Base-by-base conservation (phyloP, 805 yeast genomes). In the Lachancea lanzarotensis region DNA sequence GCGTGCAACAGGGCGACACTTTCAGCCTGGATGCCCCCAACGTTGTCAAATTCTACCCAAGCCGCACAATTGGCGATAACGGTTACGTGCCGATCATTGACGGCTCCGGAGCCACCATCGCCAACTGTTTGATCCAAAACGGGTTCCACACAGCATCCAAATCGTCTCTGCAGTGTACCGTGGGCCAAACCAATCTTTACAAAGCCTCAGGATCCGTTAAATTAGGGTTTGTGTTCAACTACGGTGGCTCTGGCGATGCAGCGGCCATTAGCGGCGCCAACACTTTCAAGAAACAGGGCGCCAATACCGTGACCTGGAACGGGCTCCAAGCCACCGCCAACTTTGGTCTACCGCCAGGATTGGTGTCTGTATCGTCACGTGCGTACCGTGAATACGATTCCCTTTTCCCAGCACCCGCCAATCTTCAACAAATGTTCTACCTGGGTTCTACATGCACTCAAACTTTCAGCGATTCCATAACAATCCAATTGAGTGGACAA, bases 261-360 rank as follows among this genome's bases (percentile, higher is more conserved):
- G 44, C 48, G 11, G 50, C 47, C 22, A 11, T 41, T 12, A 12
- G 35, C 6, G 52, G 49, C 18, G 52, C 52, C 13, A 35, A 40
- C 12, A 41, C 31, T 29, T 42, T 40, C 20, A 30, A 30, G n/a
- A 19, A 17, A 4, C 17, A 40, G n/a, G 52, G 51, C n/a, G 29
- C 41, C 8, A 45, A 50, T 47, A 45, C 51, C 13, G 39, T 50
- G 12, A 33, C 46, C n/a, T 50, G 52, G 52, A 50, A 50, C 30
- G 43, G 40, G 9, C 31, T 50, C 38, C 26, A 43, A n/a, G 45
- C 52, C 11, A 47, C 52, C 12, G 49, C 38, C 18, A 38, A 47
- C 16, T 44, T 50, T 11, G 18, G 16, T n/a, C 3, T 18, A 12
- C 25, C 25, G 6, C 27, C 12, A 11, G 32, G 32, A 25, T 3